Evolutionary conservation across 345 rosid species (phyloP), one percentile per base, ranked within the genome.

Genomic region (Heritiera littoralis): DNA sequence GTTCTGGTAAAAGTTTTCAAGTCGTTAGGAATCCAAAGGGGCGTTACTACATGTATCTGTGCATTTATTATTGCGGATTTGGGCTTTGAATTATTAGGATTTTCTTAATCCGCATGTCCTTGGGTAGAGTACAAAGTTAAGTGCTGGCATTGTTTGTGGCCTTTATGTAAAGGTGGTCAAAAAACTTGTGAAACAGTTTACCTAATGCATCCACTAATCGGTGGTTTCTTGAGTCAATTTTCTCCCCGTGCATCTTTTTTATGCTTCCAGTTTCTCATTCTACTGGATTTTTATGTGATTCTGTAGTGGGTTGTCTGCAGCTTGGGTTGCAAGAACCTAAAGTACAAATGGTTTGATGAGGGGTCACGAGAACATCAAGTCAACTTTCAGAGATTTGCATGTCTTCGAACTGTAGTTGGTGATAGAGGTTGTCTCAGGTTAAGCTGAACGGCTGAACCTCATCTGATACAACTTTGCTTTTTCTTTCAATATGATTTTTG

Each of bases 151-250:
- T 35, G 72, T 46, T 66, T 74, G 28, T 48, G 73, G 80, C 64
- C 75, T 48, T 43, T 6, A 51, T 51, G 6, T 30, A 52, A 51
- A 14, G 70, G 23, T 17, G 35, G 66, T 79, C 1, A 9, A 23
- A 59, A 59, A 67, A 20, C 28, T 51, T 76, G 61, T 59, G 52
- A 61, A 71, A 79, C 76, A 48, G 70, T 63, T 67, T 30, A 46
- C 76, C 35, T 35, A 83, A 80, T 82, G 81, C 80, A 78, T 81
- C 85, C 88, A 83, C 86, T 77, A 60, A 72, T 83, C 86, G 66
- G 85, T 85, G 89, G 87, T 73, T 65, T 65, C 18, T 13, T 13
- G 55, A 51, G 55, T 51, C 55, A 51, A 13, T 3, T 51, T 51
- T 51, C 55, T 51, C 0, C 1, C 55, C 18, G 6, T 51, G 55